Evolutionary conservation across 1,139 yeast genomes (phyloP), one percentile per base, ranked within the genome.

Genomic region (Nadsonia commutata): DNA sequence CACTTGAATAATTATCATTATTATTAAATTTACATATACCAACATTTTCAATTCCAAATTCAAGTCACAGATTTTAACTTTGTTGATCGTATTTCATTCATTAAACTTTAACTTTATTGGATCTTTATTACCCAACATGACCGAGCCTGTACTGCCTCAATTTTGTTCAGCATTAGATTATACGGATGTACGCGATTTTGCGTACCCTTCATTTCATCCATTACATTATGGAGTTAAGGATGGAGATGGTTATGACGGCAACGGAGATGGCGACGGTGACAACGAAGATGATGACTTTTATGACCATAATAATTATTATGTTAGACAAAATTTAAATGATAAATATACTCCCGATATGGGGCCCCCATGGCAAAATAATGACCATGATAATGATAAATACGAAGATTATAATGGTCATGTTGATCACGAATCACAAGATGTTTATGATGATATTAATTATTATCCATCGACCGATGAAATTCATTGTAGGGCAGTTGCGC

Each of bases 401-500:
- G 31, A 6, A 4, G 31, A 2, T 20, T 31, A 36, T 21, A 33
- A 23, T 33, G 33, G 18, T 20, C 33, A 20, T n/a, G 16, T 7
- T 39, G 33, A 33, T 36, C 40, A 20, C 16, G 37, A 6, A 8
- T 6, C 6, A 18, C 22, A 22, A 17, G 20, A 39, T 6, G 23
- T 6, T 6, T 21, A 21, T 21, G 33, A 27, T 27, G 33, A 27
- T 47, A 13, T 47, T 27, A 16, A 16, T 4, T 27, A 27, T 13
- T 27, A 27, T 27, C 13, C 56, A 1, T 53, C 58, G 18, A 55
- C 54, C 9, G 68, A 66, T 47, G 74, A 68, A 49, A 62, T 74
- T 38, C 71, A 72, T 48, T 73, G 75, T 41, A 70, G 74, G 47
- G 95, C 95, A 1, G 65, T 88, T 20, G 97, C 97, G 1, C 60